Evolutionary conservation across 1,284 basidiomycete genomes (phyloP).

Genomic region (Xerocomus minutiporus): DNA sequence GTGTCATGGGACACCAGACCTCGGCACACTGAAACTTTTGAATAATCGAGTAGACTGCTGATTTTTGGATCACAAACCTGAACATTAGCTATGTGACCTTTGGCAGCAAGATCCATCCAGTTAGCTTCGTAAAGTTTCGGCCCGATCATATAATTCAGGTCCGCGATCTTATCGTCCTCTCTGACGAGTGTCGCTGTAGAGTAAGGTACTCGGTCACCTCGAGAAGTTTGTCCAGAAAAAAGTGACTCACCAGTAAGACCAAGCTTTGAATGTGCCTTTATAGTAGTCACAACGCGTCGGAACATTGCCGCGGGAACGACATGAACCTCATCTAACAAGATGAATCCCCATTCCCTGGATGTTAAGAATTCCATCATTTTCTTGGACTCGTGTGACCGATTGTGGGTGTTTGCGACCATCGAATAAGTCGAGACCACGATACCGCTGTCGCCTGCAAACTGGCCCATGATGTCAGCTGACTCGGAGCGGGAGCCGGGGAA

Average conservation of each 20-base stretch:
- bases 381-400: constrained; percentile 92
- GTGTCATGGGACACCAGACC: constrained; percentile 99
- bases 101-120: constrained; percentile 99
- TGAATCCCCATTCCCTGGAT: constrained; percentile 92
- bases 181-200: constrained; percentile 87
- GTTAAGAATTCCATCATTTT: constrained; percentile 99
- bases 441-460: constrained; percentile 92
- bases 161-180: constrained; percentile 98
- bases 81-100: constrained; percentile 99
- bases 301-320: constrained; percentile 98
- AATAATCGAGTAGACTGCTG: constrained; percentile 2
- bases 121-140: constrained; percentile 99
- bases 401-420: constrained; percentile 96
- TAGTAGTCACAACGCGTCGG: constrained; percentile 90
- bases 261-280: constrained; percentile 96
- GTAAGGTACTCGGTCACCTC: constrained; percentile 9
- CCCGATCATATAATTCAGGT: constrained; percentile 98
- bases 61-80: constrained; percentile 56
- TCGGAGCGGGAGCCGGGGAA: not conserved
- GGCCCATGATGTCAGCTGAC: constrained; percentile 4
- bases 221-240: not conserved
- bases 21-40: constrained; percentile 76
- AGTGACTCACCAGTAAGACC: constrained; percentile 74
- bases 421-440: constrained; percentile 98
- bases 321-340: constrained; percentile 94